Evolutionary conservation across 179 eudicot genomes (phyloP), one percentile per base, ranked within the genome.

Genomic region (Vitellaria paradoxa): DNA sequence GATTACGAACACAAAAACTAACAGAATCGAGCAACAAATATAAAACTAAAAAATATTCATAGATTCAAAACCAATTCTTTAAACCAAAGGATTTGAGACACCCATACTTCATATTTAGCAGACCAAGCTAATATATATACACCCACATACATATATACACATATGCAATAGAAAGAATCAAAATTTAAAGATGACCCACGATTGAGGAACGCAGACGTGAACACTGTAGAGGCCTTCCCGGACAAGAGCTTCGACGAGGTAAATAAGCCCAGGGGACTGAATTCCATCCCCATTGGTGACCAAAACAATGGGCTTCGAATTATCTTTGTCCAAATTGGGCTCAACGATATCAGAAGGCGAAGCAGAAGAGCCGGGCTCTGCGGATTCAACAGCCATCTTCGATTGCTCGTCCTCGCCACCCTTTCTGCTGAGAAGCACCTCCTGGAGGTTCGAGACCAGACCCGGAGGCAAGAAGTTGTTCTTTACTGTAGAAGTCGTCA

Each of bases 211-310:
- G 79, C 94, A 89, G 75, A 93, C 93, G 78, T 86, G 79, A 80
- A 95, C 91, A 79, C 83, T 86, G 67, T 84, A 91, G 37, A 84
- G 86, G 68, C 83, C 91, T 77, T 85, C 77, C 21, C 78, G 72
- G 56, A 88, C 93, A 71, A 95, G 88, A 72, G 90, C 91, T 24
- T 88, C 81, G 4, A 95, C 96, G 49, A 93, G 88, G 67, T 52
- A 77, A 6, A 73, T 79, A 18, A 93, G 81, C 30, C 97, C 99
- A 55, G 88, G 91, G 1, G 98, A 95, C 49, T 90, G 90, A 78
- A 93, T 86, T 62, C 99, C 98, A 40, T 95, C 98, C 15, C 86
- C 91, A 77, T 86, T 95, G 0, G 99, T 95, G 11, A 95, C 90
- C 86, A 95, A 79, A 64, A 93, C 74, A 37, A 91, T 77, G 52